Evolutionary conservation across 495 filamentous ascomycete genomes (phyloP).

Genomic region (Sabuloglossum arenarium): DNA sequence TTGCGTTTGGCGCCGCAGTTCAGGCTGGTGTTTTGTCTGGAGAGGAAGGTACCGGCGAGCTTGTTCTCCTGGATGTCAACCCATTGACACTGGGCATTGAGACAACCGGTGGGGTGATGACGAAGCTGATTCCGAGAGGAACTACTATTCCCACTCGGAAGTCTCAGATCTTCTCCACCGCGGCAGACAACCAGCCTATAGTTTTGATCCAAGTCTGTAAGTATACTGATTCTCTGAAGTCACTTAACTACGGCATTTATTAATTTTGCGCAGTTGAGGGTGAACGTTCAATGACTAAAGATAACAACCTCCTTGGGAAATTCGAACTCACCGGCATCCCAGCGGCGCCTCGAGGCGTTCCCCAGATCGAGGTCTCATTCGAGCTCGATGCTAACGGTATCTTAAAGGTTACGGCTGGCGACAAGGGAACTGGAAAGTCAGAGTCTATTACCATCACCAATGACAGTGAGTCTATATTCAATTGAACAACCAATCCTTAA

Average conservation of each 20-base stretch:
- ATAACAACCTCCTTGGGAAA: conserved; percentile 93
- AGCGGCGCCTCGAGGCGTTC: conserved; percentile 83
- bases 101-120: conserved; percentile 97
- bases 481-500: neutral
- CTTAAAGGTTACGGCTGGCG: conserved; percentile 80
- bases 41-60: conserved; percentile 50
- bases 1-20: conserved; percentile 91
- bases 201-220: conserved; percentile 86
- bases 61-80: conserved; percentile 97
- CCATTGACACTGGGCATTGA: conserved; percentile 95
- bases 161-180: conserved; percentile 94
- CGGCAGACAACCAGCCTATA: conserved; percentile 93
- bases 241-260: neutral
- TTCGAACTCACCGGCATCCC: conserved; percentile 95
- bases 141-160: conserved; percentile 93
- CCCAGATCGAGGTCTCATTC: conserved; percentile 95
- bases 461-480: conserved; percentile 30
- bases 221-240: conserved; percentile 4
- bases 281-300: conserved; percentile 88
- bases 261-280: conserved; percentile 38
- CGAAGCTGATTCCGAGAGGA: conserved; percentile 87
- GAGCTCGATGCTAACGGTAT: conserved; percentile 96
- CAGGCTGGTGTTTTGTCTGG: conserved; percentile 90
- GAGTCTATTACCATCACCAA: conserved; percentile 97
- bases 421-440: conserved; percentile 93